Evolutionary conservation across 345 rosid species (phyloP).

Genomic region (Populus davidiana): DNA sequence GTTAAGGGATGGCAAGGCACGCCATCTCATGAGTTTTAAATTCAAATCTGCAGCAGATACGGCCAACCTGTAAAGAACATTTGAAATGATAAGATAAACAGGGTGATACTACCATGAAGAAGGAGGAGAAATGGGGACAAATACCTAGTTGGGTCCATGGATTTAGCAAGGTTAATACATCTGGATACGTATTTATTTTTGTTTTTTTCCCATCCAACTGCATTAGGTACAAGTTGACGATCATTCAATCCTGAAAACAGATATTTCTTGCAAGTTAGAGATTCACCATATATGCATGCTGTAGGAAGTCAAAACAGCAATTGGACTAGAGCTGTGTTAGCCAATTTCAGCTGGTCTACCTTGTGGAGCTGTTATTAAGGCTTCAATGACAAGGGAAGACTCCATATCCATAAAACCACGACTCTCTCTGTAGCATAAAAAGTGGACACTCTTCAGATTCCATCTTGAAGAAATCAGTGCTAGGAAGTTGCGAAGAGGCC

Average conservation of each 20-base stretch:
- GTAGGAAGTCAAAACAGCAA: conserved; percentile 9
- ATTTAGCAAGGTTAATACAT: conserved; percentile 75
- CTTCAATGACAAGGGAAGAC: conserved; percentile 81
- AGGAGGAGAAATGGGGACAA: background rate
- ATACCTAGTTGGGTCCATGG: conserved; percentile 91
- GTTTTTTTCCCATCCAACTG: conserved; percentile 90
- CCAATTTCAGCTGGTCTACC: conserved; percentile 50
- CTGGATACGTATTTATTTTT: conserved; percentile 55
- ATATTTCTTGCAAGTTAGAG: conserved; percentile 5
- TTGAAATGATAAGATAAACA: conserved; percentile 14
- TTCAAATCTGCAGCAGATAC: conserved; percentile 90
- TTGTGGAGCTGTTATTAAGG: conserved; percentile 52
- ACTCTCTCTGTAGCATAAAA: conserved; percentile 84
- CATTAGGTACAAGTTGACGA: conserved; percentile 45
- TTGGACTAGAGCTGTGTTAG: conserved; percentile 24
- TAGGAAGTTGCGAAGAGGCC: conserved; percentile 94
- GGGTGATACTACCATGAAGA: conserved; percentile 5
- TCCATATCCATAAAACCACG: conserved; percentile 85
- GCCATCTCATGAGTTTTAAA: conserved; percentile 95
- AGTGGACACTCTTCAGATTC: conserved; percentile 60
- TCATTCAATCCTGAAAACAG: conserved; percentile 49
- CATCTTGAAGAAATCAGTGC: conserved; percentile 72
- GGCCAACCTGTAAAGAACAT: conserved; percentile 58
- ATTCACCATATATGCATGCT: conserved; percentile 7
- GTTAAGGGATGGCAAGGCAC: conserved; percentile 86